Percentiles rank a stretch among this genome's conserved stretches.
Evolutionary conservation across 768 basidiomycete species (phyloP).

Genomic region (Gymnopilus dilepis): DNA sequence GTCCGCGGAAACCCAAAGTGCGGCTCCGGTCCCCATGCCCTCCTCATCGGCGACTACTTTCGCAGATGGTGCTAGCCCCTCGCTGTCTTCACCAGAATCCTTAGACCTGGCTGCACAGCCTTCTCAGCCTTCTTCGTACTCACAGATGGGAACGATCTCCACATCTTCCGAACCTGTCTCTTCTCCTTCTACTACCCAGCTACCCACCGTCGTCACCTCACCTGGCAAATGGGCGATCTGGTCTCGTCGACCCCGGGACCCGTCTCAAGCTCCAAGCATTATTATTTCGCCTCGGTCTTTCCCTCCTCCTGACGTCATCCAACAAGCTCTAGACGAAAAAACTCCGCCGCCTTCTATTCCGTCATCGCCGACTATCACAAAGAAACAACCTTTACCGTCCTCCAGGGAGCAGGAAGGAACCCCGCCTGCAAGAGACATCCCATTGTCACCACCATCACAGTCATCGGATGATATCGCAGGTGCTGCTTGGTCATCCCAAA

Average conservation of each 20-base stretch:
- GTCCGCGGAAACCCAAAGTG: slow-evolving; percentile 10
- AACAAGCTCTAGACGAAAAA: slow-evolving; percentile 55
- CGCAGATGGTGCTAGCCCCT: background rate
- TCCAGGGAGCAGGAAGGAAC: background rate
- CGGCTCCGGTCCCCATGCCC: background rate
- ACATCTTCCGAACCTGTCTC: slow-evolving; percentile 23
- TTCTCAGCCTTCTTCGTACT: slow-evolving; percentile 25
- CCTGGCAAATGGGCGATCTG: slow-evolving; percentile 62
- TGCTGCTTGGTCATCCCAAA: slow-evolving; percentile 25
- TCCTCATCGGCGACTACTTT: too few relatives aligned
- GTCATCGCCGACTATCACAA: slow-evolving; percentile 4
- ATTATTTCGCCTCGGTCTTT: slow-evolving; percentile 70
- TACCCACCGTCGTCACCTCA: slow-evolving; percentile 18
- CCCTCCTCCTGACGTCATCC: slow-evolving; percentile 64
- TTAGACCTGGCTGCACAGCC: slow-evolving; percentile 11
- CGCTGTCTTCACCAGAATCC: background rate
- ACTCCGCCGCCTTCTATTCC: slow-evolving; percentile 48
- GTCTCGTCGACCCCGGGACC: slow-evolving; percentile 73
- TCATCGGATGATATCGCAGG: slow-evolving; percentile 13
- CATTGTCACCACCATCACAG: slow-evolving; percentile 2
- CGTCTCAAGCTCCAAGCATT: slow-evolving; percentile 66
- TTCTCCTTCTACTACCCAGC: slow-evolving; percentile 15
- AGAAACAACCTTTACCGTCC: background rate
- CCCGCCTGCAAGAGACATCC: background rate
- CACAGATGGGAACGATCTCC: slow-evolving; percentile 35